Conservation (phyloP, 129 eudicot genomes). For the Calendula officinalis region DNA sequence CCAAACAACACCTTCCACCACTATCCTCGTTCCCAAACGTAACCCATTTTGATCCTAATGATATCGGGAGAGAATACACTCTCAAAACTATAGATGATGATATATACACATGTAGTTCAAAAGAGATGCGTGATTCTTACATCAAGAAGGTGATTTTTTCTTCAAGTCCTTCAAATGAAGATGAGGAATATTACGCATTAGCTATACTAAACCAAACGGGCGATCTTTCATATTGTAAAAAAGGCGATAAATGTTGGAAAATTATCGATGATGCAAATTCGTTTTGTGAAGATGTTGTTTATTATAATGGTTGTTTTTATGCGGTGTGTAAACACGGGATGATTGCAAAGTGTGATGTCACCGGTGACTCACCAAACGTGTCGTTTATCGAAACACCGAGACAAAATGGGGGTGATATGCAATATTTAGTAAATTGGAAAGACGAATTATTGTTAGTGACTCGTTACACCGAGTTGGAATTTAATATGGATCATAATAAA, state of each 20-base stretch:
- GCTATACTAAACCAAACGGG: constrained; percentile 56
- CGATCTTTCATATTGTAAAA: constrained; percentile 63
- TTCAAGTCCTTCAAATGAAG: constrained; percentile 36
- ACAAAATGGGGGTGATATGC: constrained; percentile 66
- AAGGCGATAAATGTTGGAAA: constrained; percentile 49
- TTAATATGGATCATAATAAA: constrained; percentile 40
- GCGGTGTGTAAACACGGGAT: constrained; percentile 59
- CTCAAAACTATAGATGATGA: constrained; percentile 37
- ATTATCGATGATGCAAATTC: constrained; percentile 43
- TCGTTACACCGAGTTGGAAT: constrained; percentile 56
- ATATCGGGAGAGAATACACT: constrained; percentile 63
- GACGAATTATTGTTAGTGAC: constrained; percentile 63
- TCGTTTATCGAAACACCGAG: constrained; percentile 36
- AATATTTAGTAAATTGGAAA: constrained; percentile 56
- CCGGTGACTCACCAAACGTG: constrained; percentile 27
- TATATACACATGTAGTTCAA: constrained; percentile 36
- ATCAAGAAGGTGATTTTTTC: constrained; percentile 64
- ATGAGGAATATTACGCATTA: constrained; percentile 36
- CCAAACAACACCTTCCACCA: constrained; percentile 50
- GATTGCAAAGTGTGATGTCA: constrained; percentile 55
- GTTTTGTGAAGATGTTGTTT: constrained; percentile 63
- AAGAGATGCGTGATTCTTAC: constrained; percentile 67
- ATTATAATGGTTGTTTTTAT: constrained; percentile 45
- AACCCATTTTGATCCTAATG: constrained; percentile 30
- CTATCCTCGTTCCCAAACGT: constrained; percentile 61